phyloP scores from a whole-genome alignment of 352 stramenopile genomes.

The Phytopythium cucurbitacearum region DNA sequence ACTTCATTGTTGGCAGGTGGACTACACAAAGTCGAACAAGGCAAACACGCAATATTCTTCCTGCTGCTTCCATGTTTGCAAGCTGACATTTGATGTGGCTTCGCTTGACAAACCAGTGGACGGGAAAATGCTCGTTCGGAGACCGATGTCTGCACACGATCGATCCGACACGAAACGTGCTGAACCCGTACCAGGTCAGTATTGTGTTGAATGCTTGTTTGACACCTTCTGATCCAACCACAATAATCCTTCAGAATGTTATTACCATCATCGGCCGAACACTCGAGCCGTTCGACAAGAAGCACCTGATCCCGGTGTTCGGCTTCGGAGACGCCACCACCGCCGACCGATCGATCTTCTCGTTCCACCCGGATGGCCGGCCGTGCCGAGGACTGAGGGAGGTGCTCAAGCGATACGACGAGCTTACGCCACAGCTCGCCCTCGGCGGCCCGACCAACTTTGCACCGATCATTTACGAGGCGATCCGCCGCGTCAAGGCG shows the following conservation, averaged over 20 bases:
- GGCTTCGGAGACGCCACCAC: conserved; percentile 68
- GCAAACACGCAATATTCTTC: conserved; percentile 12
- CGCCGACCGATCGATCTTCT: conserved; percentile 46
- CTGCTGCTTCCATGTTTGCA: not conserved
- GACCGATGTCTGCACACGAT: conserved; percentile 65
- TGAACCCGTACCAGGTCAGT: conserved; percentile 67
- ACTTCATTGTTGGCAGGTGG: conserved; percentile 29
- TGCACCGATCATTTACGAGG: conserved; percentile 71
- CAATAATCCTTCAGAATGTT: conserved; percentile 25
- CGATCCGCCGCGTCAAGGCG: conserved; percentile 47
- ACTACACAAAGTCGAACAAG: conserved; percentile 78
- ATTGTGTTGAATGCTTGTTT: no score
- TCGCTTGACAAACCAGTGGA: conserved; percentile 36
- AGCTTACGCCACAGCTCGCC: conserved; percentile 39
- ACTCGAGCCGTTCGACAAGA: conserved; percentile 63
- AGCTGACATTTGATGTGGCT: not conserved
- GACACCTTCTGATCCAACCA: not conserved
- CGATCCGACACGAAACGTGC: conserved; percentile 30
- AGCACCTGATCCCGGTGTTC: conserved; percentile 69
- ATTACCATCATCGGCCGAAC: conserved; percentile 68
- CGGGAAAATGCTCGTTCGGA: conserved; percentile 54
- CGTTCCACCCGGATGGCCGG: conserved; percentile 32
- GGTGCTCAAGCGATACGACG: conserved; percentile 48
- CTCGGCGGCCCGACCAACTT: conserved; percentile 74
- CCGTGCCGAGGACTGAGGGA: conserved; percentile 49